These are phyloP conservation scores for Solanum neorickii DNA, from an alignment of 257 asterid species.

Conservation along the genomic window DNA sequence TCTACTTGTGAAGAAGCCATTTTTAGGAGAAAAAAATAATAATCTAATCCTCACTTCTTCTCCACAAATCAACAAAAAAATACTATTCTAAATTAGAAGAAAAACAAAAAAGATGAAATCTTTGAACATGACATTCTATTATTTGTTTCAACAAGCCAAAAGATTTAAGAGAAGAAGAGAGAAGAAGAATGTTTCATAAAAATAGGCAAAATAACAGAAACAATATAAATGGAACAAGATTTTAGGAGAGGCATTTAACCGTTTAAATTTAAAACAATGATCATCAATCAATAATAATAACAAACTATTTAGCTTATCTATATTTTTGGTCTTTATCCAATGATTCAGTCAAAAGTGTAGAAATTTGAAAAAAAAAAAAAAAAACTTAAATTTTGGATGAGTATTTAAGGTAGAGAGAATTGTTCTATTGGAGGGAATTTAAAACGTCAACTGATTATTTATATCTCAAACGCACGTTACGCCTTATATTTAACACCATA, in stretches of 20 bases:
- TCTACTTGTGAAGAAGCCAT: slow-evolving; percentile 37
- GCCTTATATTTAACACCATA: not conserved
- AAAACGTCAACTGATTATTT: not conserved
- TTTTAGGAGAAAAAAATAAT: not conserved
- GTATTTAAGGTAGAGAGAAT: not conserved
- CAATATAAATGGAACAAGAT: not conserved
- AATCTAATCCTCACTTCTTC: not conserved
- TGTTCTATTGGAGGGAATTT: not conserved
- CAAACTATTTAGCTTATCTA: not conserved
- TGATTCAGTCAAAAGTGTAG: not conserved
- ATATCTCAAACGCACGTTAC: not conserved
- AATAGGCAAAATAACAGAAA: not conserved
- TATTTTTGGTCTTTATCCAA: not conserved
- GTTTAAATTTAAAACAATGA: not conserved
- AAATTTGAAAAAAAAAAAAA: not conserved
- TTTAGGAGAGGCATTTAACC: not conserved
- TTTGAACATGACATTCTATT: not conserved
- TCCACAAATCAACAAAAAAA: not conserved
- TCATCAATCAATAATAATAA: not conserved
- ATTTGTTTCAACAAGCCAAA: not conserved
- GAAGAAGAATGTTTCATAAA: not conserved
- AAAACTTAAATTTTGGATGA: not conserved
- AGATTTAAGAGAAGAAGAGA: not conserved
- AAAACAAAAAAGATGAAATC: not conserved
- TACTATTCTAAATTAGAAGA: not conserved